Base-by-base conservation (phyloP, 2,329 filamentous ascomycete species). In the Aspergillus transmontanensis region DNA sequence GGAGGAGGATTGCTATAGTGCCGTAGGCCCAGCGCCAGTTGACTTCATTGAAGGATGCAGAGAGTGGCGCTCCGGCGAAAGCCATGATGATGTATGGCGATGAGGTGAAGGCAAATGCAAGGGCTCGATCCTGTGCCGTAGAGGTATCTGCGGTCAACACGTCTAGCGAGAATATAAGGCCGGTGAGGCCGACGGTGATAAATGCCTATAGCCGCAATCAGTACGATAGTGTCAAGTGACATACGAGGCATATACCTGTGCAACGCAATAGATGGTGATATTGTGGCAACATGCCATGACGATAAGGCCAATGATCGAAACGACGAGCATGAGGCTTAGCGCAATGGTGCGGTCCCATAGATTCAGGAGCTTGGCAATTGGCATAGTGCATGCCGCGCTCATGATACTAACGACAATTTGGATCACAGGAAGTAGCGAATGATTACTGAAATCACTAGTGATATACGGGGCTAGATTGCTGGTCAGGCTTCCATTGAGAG, bases 11-110 rank as follows among this genome's bases (percentile, higher is more conserved):
- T 50, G 83, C 79, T 68, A 87, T 89, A 43, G 79, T 76, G 36
- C 86, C 87, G 68, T 85, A 89, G 0, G 80, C 86, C 87, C 87
- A 90, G 30, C 85, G 81, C 82, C 84, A 89, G 48, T 81, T 84
- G 30, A 82, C 76, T 0, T 81, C 76, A 0, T 77, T 67, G 50
- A 85, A 75, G 68, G 87, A 84, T 0, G 78, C 76, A 28, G 83
- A 73, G 0, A 83, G 82, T 45, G 86, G 80, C 28, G 84, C 80
- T 12, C 85, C 82, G 55, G 84, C 79, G 73, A 84, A 90, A 0
- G 85, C 84, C 9, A 86, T 87, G 69, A 84, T 82, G 62, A 90
- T 85, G 68, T 85, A 87, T 2, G 88, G 87, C 0, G 86, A 87
- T 14, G 78, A 80, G 26, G 83, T 82, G 64, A 87, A 83, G 0